These are phyloP conservation scores for Sophora flavescens DNA, from an alignment of 306 rosid species.

Conservation along the genomic window DNA sequence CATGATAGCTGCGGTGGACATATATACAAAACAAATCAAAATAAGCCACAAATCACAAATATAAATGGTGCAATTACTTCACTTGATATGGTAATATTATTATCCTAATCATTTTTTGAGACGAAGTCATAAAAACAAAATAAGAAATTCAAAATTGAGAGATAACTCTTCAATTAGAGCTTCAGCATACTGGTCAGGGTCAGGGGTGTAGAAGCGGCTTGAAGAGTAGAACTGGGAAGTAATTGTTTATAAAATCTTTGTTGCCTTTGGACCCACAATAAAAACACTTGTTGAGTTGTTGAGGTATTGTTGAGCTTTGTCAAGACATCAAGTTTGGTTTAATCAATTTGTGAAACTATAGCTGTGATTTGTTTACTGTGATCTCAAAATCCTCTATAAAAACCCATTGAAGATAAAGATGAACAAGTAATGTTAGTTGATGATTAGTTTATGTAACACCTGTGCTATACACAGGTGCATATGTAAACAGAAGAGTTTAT, in stretches of 20 bases:
- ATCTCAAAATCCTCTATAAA: too few relatives aligned
- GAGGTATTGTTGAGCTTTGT: conserved; percentile 32
- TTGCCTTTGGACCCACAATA: conserved; percentile 62
- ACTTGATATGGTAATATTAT: too few relatives aligned
- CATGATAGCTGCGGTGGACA: too few relatives aligned
- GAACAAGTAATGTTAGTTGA: too few relatives aligned
- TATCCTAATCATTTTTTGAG: background rate
- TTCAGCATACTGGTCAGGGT: conserved; percentile 47
- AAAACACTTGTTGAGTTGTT: conserved; percentile 64
- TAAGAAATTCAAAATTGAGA: background rate
- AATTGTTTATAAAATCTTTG: conserved; percentile 71
- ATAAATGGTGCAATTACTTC: too few relatives aligned
- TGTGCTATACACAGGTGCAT: too few relatives aligned
- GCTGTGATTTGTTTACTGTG: conserved; percentile 54
- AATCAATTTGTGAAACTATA: conserved; percentile 37
- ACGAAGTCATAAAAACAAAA: too few relatives aligned
- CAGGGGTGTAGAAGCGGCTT: conserved; percentile 33
- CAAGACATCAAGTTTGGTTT: background rate
- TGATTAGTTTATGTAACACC: too few relatives aligned
- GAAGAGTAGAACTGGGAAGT: conserved; percentile 53
- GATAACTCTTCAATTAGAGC: conserved; percentile 49
- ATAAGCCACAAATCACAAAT: too few relatives aligned
- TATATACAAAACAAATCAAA: too few relatives aligned
- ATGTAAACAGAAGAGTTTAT: too few relatives aligned
- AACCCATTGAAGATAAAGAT: too few relatives aligned